phyloP scores from a whole-genome alignment of 176 grass and related monocot genomes.

The Melocanna baccifera region DNA sequence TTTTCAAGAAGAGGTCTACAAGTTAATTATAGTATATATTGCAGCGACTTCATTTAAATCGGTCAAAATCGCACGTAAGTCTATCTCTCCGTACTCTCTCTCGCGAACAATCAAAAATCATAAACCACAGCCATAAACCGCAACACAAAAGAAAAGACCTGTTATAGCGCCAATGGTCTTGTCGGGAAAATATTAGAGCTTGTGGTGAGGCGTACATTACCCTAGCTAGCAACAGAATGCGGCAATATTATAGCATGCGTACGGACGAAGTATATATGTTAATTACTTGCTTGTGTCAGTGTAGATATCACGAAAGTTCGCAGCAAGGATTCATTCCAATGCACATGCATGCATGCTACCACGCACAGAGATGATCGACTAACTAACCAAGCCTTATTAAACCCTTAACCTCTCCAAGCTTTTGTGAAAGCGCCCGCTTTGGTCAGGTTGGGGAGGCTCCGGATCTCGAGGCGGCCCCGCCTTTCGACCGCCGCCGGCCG shows the following conservation, averaged over 20 bases:
- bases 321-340: constrained; percentile 12
- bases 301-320: constrained; percentile 39
- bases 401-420: constrained; percentile 8
- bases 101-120: too few species aligned
- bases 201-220: too few species aligned
- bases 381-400: constrained; percentile 29
- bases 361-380: background rate
- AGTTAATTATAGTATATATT: too few species aligned
- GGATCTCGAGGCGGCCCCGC: constrained; percentile 34
- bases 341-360: constrained; percentile 9
- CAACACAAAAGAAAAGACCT: too few species aligned
- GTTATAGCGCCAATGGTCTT: constrained; percentile 33
- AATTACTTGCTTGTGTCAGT: background rate
- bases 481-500: background rate
- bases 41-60: too few species aligned
- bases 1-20: too few species aligned
- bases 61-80: too few species aligned
- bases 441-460: constrained; percentile 56
- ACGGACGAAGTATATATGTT: constrained; percentile 15
- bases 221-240: background rate
- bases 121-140: too few species aligned
- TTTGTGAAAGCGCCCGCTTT: constrained; percentile 42
- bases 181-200: background rate
- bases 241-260: background rate
- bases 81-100: too few species aligned